phyloP scores from a whole-genome alignment of 108 stramenopile genomes.

The Stephanodiscus minutulus region DNA sequence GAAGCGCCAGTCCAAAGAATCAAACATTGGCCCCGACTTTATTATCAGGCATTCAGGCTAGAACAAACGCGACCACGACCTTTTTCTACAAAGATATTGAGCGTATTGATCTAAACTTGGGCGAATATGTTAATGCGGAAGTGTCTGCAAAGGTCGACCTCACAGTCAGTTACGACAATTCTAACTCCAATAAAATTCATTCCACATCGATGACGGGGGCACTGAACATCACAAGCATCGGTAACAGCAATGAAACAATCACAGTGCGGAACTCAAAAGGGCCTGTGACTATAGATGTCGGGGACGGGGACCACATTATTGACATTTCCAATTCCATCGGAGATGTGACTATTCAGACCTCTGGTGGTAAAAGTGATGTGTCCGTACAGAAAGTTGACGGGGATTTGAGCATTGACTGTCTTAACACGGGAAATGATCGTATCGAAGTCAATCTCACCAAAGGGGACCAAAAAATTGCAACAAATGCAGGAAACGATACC shows the following conservation, averaged over 20 bases:
- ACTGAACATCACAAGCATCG: slow-evolving; percentile 11
- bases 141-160: background rate
- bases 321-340: background rate
- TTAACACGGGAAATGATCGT: slow-evolving; percentile 9
- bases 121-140: background rate
- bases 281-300: slow-evolving; percentile 16
- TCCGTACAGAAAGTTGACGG: background rate
- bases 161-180: slow-evolving; percentile 2
- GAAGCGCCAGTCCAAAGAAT: slow-evolving; percentile 7
- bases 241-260: slow-evolving; percentile 8
- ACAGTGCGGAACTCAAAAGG: background rate
- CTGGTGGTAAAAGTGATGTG: background rate
- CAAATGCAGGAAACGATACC: slow-evolving; percentile 2
- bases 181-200: slow-evolving; percentile 1
- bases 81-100: slow-evolving; percentile 4
- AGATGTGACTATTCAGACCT: background rate
- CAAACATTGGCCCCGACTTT: background rate
- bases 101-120: background rate
- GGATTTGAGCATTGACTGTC: slow-evolving; percentile 5
- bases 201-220: slow-evolving; percentile 3
- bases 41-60: slow-evolving; percentile 1
- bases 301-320: slow-evolving; percentile 3
- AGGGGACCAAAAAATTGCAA: slow-evolving; percentile 15
- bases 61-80: background rate
- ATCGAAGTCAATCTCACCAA: background rate